These are phyloP conservation scores for Diaporthe caulivora DNA, from an alignment of 2,329 filamentous ascomycete genomes.

Conservation along the genomic window DNA sequence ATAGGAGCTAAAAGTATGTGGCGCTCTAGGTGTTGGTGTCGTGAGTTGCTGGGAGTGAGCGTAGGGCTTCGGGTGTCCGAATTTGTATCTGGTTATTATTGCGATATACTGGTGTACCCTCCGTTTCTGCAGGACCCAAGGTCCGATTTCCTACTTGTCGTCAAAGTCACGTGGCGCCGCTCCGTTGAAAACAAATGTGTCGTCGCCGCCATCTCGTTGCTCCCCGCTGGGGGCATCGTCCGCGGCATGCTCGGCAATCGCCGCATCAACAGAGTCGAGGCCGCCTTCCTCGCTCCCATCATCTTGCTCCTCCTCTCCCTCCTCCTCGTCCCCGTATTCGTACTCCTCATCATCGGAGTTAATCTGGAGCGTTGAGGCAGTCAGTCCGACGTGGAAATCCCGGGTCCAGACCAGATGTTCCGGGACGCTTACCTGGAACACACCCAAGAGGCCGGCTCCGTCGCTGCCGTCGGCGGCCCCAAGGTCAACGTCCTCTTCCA, in stretches of 20 bases:
- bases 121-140: no score
- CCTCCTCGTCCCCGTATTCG: slow-evolving; percentile 40
- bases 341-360: slow-evolving; percentile 40
- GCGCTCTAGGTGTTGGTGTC: no score
- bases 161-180: background rate
- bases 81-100: no score
- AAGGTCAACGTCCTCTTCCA: slow-evolving; percentile 7
- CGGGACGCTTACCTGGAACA: slow-evolving; percentile 30
- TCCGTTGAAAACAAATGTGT: background rate
- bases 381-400: background rate
- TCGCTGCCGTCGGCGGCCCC: background rate
- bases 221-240: background rate
- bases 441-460: background rate
- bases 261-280: background rate
- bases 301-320: slow-evolving; percentile 32
- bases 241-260: no score
- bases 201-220: background rate
- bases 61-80: no score
- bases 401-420: background rate
- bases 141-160: background rate
- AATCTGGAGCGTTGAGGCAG: slow-evolving; percentile 11
- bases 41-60: no score
- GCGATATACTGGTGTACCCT: no score
- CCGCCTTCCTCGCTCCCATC: background rate
- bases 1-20: no score